These are phyloP conservation scores for Ogataea populi-albae DNA, from an alignment of 805 yeast genomes.

Conservation along the genomic window DNA sequence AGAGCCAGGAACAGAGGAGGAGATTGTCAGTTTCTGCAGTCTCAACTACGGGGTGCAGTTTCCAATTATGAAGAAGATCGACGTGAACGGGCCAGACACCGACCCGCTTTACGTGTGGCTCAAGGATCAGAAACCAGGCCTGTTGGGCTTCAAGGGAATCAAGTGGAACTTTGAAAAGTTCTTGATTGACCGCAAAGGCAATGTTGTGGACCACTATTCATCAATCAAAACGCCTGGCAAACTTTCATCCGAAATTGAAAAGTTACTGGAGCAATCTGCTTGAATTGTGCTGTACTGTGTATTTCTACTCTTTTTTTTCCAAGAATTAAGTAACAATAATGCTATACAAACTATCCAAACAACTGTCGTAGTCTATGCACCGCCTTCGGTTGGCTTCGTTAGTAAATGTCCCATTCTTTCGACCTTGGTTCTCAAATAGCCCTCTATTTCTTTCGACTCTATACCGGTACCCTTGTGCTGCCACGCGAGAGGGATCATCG, in stretches of 20 bases:
- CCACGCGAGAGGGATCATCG: conserved; percentile 98
- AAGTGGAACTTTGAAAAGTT: conserved; percentile 64
- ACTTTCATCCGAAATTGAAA: conserved; percentile 57
- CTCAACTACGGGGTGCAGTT: conserved; percentile 86
- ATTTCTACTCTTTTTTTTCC: too few species aligned
- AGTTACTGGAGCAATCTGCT: too few species aligned
- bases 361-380: too few species aligned
- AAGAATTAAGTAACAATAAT: too few species aligned
- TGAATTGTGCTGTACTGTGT: too few species aligned
- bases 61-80: conserved; percentile 82
- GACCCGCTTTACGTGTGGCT: conserved; percentile 80
- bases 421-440: conserved; percentile 88
- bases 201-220: conserved; percentile 51
- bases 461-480: conserved; percentile 59
- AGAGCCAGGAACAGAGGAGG: conserved; percentile 68
- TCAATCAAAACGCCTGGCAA: conserved; percentile 66
- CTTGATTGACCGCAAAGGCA: conserved; percentile 51
- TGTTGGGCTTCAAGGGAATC: conserved; percentile 67
- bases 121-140: conserved; percentile 57
- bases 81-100: conserved; percentile 81
- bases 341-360: too few species aligned
- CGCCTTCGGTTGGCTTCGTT: conserved; percentile 37
- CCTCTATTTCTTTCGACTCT: conserved; percentile 82
- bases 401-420: conserved; percentile 97
- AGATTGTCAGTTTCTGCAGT: conserved; percentile 70